phyloP scores from a whole-genome alignment of 176 grass and related monocot genomes.

The Puccinellia tenuiflora region DNA sequence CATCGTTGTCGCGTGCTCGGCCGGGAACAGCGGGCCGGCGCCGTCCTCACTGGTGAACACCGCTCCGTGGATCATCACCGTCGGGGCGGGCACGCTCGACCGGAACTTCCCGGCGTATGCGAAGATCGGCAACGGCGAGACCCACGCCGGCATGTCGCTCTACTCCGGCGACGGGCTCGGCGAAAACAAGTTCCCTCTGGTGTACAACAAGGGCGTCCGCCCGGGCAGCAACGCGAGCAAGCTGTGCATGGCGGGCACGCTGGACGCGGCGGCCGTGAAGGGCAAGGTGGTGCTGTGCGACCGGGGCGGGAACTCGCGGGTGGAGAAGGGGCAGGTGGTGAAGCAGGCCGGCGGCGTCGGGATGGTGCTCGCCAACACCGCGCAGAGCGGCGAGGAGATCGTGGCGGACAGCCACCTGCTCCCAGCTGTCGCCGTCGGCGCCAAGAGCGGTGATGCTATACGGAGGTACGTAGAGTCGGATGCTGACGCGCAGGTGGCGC shows the following conservation, averaged over 20 bases:
- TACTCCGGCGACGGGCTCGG: conserved; percentile 51
- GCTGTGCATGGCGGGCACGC: conserved; percentile 62
- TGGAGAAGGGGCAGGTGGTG: conserved; percentile 77
- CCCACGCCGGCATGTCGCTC: conserved; percentile 57
- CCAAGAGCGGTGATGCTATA: conserved; percentile 54
- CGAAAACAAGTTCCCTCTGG: conserved; percentile 26
- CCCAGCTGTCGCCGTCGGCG: conserved; percentile 65
- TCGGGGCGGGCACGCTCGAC: conserved; percentile 72
- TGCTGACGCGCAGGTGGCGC: conserved; percentile 31
- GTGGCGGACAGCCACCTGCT: conserved; percentile 86
- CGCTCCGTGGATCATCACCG: conserved; percentile 72
- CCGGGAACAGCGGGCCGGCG: conserved; percentile 74
- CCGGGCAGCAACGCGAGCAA: conserved; percentile 66
- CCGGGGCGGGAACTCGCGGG: conserved; percentile 56
- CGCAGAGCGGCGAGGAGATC: conserved; percentile 65
- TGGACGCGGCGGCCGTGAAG: conserved; percentile 54
- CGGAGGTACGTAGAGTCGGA: conserved; percentile 48
- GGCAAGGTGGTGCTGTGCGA: conserved; percentile 86
- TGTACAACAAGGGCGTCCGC: conserved; percentile 71
- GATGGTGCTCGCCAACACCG: conserved; percentile 78
- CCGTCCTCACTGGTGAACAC: conserved; percentile 60
- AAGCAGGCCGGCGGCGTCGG: conserved; percentile 71
- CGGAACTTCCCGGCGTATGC: conserved; percentile 65
- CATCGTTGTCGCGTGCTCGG: conserved; percentile 78
- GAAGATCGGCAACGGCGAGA: conserved; percentile 45